Evolutionary conservation across 306 rosid species (phyloP).

Genomic region (Rubus parviflorus): DNA sequence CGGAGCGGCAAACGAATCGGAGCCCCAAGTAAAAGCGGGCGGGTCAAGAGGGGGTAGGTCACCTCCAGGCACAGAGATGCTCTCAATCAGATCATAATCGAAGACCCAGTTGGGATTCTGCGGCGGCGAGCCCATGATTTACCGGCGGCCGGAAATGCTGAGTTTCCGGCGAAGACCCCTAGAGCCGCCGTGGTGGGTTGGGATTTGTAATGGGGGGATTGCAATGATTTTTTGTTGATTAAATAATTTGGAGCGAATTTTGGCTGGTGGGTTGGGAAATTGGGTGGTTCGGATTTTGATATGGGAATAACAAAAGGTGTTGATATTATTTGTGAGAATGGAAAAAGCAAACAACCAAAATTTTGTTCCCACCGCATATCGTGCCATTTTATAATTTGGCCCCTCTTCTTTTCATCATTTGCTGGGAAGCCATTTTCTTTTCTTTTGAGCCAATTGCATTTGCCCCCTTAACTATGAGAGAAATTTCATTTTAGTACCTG

Average conservation of each 20-base stretch:
- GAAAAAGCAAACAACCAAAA: too few species aligned
- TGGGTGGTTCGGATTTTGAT: neutral
- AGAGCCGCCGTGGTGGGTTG: conserved; percentile 7
- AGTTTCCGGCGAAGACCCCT: conserved; percentile 20
- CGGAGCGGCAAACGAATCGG: conserved; percentile 35
- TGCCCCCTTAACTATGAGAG: too few species aligned
- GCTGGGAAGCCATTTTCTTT: too few species aligned
- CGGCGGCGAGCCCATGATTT: conserved; percentile 45
- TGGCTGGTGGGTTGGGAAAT: neutral
- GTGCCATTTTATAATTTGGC: too few species aligned
- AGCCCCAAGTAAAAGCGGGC: conserved; percentile 54
- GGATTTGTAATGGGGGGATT: neutral
- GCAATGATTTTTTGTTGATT: neutral
- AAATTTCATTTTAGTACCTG: too few species aligned
- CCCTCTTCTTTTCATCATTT: too few species aligned
- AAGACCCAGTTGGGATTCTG: conserved; percentile 51
- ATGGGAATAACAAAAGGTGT: too few species aligned
- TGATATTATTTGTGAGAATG: too few species aligned
- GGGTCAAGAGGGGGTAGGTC: conserved; percentile 42
- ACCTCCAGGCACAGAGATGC: conserved; percentile 46
- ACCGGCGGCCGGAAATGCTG: conserved; percentile 18
- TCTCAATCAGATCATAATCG: conserved; percentile 57
- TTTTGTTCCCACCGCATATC: too few species aligned
- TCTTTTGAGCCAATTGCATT: too few species aligned
- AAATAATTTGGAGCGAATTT: conserved; percentile 14